Percentiles rank a stretch among this genome's conserved stretches.
Evolutionary conservation across 345 rosid genomes (phyloP).

Genomic region (Linum lewisii): DNA sequence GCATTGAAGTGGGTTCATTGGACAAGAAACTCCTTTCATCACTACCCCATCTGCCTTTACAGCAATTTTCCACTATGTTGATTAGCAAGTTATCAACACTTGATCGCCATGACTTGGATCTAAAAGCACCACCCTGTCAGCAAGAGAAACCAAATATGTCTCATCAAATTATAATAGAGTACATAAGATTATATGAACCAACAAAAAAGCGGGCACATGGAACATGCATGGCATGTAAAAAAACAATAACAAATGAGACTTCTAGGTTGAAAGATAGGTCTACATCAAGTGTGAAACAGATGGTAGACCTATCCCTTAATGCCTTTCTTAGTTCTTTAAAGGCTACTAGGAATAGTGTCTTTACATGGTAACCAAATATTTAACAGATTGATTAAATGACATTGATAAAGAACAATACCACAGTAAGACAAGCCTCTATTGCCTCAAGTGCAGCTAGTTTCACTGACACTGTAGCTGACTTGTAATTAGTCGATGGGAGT

Average conservation of each 20-base stretch:
- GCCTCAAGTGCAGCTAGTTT: constrained; percentile 77
- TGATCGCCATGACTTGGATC: constrained; percentile 60
- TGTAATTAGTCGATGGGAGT: constrained; percentile 27
- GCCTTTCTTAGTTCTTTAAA: too few species aligned
- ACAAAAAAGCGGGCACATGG: too few species aligned
- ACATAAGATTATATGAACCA: too few species aligned
- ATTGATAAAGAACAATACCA: constrained; percentile 28
- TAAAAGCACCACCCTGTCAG: constrained; percentile 59
- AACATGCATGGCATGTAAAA: not conserved
- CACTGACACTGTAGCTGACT: constrained; percentile 30
- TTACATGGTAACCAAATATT: not conserved
- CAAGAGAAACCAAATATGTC: constrained; percentile 1
- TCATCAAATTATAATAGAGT: too few species aligned
- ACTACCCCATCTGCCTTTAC: constrained; percentile 44
- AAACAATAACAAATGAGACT: not conserved
- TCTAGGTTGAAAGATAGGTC: not conserved
- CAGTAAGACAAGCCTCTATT: constrained; percentile 59
- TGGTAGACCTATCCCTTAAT: too few species aligned
- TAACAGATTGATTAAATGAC: not conserved
- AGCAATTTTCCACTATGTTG: constrained; percentile 41
- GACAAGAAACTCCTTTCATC: constrained; percentile 32
- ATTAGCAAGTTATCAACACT: constrained; percentile 51
- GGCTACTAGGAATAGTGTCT: not conserved
- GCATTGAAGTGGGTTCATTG: constrained; percentile 20
- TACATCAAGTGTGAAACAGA: too few species aligned